Percentiles rank a stretch among this genome's conserved stretches.
Evolutionary conservation across 1,284 basidiomycete genomes (phyloP).

Genomic region (Heterobasidion occidentale): DNA sequence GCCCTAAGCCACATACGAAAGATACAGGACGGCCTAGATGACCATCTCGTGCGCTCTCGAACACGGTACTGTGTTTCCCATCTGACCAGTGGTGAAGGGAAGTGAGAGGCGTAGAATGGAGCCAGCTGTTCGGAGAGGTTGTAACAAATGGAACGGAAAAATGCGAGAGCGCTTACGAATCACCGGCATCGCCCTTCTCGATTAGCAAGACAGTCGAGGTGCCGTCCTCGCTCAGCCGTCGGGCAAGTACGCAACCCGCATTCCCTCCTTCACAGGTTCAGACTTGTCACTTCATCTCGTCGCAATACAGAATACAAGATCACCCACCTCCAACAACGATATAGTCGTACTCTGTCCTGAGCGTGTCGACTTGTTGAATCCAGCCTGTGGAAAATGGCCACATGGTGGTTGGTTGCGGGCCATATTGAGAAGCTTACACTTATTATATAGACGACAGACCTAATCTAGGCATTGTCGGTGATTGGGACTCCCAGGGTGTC

Average conservation of each 20-base stretch:
- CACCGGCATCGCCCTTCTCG: slow-evolving; percentile 6
- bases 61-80: slow-evolving; percentile 6
- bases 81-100: slow-evolving; percentile 8
- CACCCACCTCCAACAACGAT: background rate
- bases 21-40: slow-evolving; percentile 3
- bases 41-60: slow-evolving; percentile 1
- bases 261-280: background rate
- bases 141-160: no score
- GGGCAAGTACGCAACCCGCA: slow-evolving; percentile 9
- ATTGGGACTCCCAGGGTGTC: no score
- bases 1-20: background rate
- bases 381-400: background rate
- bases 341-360: background rate
- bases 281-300: background rate
- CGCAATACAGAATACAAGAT: background rate
- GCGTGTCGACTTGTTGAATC: background rate
- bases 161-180: slow-evolving; percentile 2
- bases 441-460: no score
- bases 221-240: slow-evolving; percentile 7
- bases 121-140: background rate
- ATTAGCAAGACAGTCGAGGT: slow-evolving; percentile 4
- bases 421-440: no score
- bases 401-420: background rate
- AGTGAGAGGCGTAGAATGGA: slow-evolving; percentile 2
- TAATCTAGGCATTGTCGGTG: no score